These are phyloP conservation scores for Cercospora sp. DNA, from an alignment of 2,329 filamentous ascomycete genomes.

Conservation along the genomic window DNA sequence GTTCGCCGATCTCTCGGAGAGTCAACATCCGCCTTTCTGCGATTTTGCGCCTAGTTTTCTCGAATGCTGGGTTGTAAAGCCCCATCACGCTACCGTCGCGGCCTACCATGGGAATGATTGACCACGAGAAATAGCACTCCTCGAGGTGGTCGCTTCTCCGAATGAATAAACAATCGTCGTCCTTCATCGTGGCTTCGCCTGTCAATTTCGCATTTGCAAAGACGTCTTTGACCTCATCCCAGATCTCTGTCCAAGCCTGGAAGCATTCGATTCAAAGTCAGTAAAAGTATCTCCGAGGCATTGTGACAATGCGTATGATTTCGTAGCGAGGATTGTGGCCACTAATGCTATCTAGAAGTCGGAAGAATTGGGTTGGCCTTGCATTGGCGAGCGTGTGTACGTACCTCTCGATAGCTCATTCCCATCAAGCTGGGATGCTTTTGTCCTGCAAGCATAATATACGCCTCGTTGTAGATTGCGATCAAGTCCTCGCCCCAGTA, in stretches of 20 bases:
- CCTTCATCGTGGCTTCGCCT: constrained; percentile 80
- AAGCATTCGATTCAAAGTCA: constrained; percentile 32
- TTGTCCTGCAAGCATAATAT: constrained; percentile 68
- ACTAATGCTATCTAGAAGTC: not conserved
- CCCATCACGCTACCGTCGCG: constrained; percentile 71
- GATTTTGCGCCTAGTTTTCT: constrained; percentile 76
- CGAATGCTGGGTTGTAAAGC: constrained; percentile 77
- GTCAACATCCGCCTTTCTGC: constrained; percentile 79
- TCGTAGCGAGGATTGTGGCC: not conserved
- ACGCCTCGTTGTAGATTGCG: constrained; percentile 72
- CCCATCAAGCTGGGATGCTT: constrained; percentile 80
- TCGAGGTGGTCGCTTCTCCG: constrained; percentile 69
- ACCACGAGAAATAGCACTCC: constrained; percentile 82
- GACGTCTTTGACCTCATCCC: constrained; percentile 67
- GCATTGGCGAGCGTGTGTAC: not conserved
- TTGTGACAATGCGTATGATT: not conserved
- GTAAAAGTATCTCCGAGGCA: not conserved
- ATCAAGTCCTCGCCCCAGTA: constrained; percentile 53
- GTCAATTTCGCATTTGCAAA: constrained; percentile 67
- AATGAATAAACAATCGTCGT: constrained; percentile 76
- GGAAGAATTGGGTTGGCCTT: constrained; percentile 25
- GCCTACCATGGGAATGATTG: constrained; percentile 74
- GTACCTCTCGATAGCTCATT: constrained; percentile 55
- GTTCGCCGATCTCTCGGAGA: constrained; percentile 73
- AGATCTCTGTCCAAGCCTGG: constrained; percentile 69